Evolutionary conservation across 495 filamentous ascomycete genomes (phyloP), one percentile per base, ranked within the genome.

Genomic region (Daldinia vernicosa): DNA sequence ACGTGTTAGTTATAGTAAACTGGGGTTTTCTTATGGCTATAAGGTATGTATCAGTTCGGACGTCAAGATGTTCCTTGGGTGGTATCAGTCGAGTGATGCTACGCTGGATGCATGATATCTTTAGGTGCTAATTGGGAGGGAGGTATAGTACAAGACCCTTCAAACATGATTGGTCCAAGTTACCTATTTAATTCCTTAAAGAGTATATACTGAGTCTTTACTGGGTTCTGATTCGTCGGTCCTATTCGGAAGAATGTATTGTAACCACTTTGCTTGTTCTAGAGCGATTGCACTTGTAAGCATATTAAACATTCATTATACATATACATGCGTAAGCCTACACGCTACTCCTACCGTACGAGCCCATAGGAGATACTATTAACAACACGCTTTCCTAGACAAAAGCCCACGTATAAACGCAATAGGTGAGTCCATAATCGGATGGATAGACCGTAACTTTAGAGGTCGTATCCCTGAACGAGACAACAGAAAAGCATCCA

Each of bases 401-500:
- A 75, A 37, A 54, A 66, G 45, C 19, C 60, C 40, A 19, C 67
- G 72, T 61, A 73, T 60, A 30, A 66, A 66, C 28, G 50, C n/a
- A 35, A 73, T 14, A 47, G 65, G 53, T 17, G 64, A 66, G n/a
- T 39, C 61, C 14, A 59, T 37, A 28, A 65, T 66, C 26, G 62
- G 53, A 56, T 30, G 14, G 26, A 72, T n/a, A 26, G 9, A n/a
- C 27, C 33, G 58, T 7, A 61, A 12, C 35, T 32, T 70, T 27
- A 27, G 57, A 12, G 65, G 55, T 7, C 22, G n/a, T 53, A 28
- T 33, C 40, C 33, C 63, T 15, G 62, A 33, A 19, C 37, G 40
- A 17, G 45, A 66, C 14, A 72, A 33, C 4, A 81, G 60, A 55
- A 79, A 78, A 35, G 76, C 30, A 63, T 82, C 77, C 50, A 88